Conservation (phyloP, 306 rosid species). For the Quercus rubra region DNA sequence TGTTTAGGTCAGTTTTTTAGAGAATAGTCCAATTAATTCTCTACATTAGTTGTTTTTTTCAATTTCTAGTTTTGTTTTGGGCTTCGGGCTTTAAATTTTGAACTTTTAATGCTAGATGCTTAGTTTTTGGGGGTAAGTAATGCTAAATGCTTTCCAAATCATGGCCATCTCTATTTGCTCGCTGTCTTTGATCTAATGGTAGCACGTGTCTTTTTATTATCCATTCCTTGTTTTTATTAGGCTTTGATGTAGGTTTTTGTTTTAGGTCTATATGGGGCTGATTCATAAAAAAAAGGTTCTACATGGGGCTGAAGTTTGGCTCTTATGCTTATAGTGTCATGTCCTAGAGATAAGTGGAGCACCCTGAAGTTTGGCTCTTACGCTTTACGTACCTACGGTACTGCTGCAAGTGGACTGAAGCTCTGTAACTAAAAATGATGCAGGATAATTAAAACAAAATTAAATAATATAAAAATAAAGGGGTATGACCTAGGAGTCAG, state of each 20-base stretch:
- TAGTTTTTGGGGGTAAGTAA: too few relatives aligned
- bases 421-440: too few relatives aligned
- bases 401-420: too few relatives aligned
- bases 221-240: not conserved
- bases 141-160: not conserved
- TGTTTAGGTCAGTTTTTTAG: not conserved
- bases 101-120: not conserved
- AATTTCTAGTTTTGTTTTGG: not conserved
- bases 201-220: not conserved
- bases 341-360: not conserved
- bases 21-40: not conserved
- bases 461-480: too few relatives aligned
- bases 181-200: not conserved
- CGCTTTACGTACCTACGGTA: too few relatives aligned
- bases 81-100: not conserved
- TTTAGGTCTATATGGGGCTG: not conserved
- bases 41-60: not conserved
- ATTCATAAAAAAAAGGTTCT: not conserved
- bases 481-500: too few relatives aligned
- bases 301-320: not conserved
- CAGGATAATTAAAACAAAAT: too few relatives aligned
- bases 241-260: not conserved
- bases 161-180: too few relatives aligned
- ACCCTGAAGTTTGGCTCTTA: too few relatives aligned
- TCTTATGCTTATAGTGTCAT: not conserved